A percentile compares a stretch with the other conserved stretches of the same genome.
Conservation (phyloP, 2,329 filamentous ascomycete genomes). For the Hysterium pulicare region DNA sequence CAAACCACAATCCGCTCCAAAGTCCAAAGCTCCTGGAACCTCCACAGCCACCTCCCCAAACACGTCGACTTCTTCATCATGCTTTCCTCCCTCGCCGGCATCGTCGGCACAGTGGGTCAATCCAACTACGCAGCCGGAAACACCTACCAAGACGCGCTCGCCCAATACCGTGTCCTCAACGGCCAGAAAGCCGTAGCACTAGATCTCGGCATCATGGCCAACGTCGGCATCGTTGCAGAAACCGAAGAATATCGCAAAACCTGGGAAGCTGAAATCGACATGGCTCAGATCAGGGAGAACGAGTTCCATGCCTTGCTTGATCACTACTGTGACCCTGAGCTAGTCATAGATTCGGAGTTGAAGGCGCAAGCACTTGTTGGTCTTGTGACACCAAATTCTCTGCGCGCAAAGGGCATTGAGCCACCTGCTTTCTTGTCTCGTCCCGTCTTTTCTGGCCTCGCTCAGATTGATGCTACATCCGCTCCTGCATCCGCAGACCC, state of each 20-base stretch:
- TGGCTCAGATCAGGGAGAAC: not conserved
- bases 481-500: too few species aligned
- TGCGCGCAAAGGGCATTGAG: not conserved
- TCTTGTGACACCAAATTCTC: not conserved
- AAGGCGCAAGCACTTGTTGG: not conserved
- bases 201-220: slow-evolving; percentile 16
- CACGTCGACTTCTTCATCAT: slow-evolving; percentile 9
- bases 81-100: slow-evolving; percentile 2
- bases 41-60: slow-evolving; percentile 8
- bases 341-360: not conserved
- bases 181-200: slow-evolving; percentile 1
- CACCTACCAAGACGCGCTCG: slow-evolving; percentile 7
- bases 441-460: not conserved
- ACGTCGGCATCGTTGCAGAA: slow-evolving; percentile 12
- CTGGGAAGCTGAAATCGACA: too few species aligned
- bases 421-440: not conserved
- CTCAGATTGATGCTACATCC: not conserved
- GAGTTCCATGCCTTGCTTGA: not conserved
- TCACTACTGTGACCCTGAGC: not conserved
- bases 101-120: slow-evolving; percentile 4
- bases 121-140: slow-evolving; percentile 8
- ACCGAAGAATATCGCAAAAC: not conserved
- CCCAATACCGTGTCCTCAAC: slow-evolving; percentile 1
- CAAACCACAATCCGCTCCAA: slow-evolving; percentile 6
- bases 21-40: slow-evolving; percentile 14